phyloP scores from a whole-genome alignment of 129 eudicot species.

The Flaveria robusta region DNA sequence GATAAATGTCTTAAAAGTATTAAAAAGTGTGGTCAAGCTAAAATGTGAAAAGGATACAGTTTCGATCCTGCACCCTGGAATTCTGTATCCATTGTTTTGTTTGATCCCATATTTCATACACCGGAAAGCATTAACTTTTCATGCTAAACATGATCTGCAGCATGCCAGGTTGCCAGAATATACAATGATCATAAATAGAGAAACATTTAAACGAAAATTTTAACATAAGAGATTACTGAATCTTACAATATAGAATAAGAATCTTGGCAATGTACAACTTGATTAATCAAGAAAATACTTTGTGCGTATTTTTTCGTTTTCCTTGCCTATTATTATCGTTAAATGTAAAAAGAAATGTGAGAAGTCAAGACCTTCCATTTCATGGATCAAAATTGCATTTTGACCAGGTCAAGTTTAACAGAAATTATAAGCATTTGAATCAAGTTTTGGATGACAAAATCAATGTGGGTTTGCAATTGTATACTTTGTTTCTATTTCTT shows the following conservation, averaged over 20 bases:
- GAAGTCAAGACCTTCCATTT: neutral
- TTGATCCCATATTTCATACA: conserved; percentile 35
- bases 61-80: conserved; percentile 69
- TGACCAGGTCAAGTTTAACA: conserved; percentile 1
- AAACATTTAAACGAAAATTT: neutral
- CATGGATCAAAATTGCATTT: conserved; percentile 13
- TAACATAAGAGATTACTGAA: neutral
- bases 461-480: no score
- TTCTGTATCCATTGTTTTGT: conserved; percentile 48
- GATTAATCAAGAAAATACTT: neutral
- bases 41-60: conserved; percentile 53
- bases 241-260: neutral
- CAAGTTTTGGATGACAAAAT: no score
- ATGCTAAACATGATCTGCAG: conserved; percentile 32
- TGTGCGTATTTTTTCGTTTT: neutral
- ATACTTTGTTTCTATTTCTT: no score
- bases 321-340: neutral
- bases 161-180: conserved; percentile 19
- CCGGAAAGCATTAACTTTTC: conserved; percentile 21
- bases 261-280: conserved; percentile 11
- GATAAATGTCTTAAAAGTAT: neutral
- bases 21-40: neutral
- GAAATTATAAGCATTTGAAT: neutral
- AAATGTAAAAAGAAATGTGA: neutral
- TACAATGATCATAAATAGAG: conserved; percentile 4